Conservation (phyloP, 208 protist genomes). For the Trypanosoma theileri region DNA sequence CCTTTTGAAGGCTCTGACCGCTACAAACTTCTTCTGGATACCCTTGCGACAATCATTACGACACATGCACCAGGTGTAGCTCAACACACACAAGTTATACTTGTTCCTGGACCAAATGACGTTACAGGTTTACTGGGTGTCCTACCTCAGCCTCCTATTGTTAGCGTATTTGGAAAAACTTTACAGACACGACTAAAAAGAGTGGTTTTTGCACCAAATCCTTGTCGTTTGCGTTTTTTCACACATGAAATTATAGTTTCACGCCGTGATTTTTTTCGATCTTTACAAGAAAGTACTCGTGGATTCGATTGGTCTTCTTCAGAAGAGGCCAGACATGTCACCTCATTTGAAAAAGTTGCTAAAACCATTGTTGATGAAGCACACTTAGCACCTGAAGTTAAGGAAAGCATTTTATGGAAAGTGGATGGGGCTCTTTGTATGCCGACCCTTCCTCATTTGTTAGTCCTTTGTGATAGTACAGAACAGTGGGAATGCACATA, state of each 20-base stretch:
- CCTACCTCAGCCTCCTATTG: conserved; percentile 72
- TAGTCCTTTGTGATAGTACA: conserved; percentile 87
- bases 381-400: conserved; percentile 69
- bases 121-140: conserved; percentile 66
- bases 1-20: conserved; percentile 59
- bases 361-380: conserved; percentile 84
- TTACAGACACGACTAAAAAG: conserved; percentile 62
- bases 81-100: conserved; percentile 73
- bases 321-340: neutral
- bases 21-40: conserved; percentile 50
- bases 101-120: conserved; percentile 80
- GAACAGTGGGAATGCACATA: conserved; percentile 90
- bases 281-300: conserved; percentile 57
- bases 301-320: conserved; percentile 21
- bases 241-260: conserved; percentile 84
- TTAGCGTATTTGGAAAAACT: conserved; percentile 46
- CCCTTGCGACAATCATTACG: conserved; percentile 52
- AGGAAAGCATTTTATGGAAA: conserved; percentile 68
- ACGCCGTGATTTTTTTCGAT: conserved; percentile 73
- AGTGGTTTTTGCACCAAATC: conserved; percentile 76
- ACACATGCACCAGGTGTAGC: conserved; percentile 71
- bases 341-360: conserved; percentile 72
- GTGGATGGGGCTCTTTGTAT: conserved; percentile 75
- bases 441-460: conserved; percentile 71
- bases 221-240: conserved; percentile 82